A percentile compares a stretch with the other conserved stretches of the same genome.
Conservation (phyloP, 441 rosid species). For the Capsella rubella region DNA sequence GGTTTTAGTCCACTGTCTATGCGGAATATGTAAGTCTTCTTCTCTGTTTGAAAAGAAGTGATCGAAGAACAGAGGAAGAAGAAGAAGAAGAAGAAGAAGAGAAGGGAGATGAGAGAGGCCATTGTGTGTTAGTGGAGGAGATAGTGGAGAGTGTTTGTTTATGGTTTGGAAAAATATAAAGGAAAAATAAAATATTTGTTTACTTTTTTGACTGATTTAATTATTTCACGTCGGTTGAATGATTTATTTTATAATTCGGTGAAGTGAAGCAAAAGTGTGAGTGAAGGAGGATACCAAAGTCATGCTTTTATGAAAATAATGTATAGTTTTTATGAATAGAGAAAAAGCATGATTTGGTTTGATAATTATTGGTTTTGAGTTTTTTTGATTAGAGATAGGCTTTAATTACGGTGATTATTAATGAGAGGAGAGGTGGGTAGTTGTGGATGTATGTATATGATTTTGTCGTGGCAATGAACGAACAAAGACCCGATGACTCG, state of each 20-base stretch:
- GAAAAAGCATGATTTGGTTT: neutral
- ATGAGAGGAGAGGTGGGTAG: neutral
- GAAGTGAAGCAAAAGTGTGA: conserved; percentile 25
- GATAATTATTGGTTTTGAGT: neutral
- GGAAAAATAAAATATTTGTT: neutral
- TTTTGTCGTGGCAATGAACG: conserved; percentile 23
- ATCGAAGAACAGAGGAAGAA: conserved; percentile 10
- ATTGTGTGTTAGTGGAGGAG: conserved; percentile 42
- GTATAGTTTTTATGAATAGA: no score
- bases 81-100: conserved; percentile 22
- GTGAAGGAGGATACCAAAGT: neutral
- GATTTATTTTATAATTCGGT: neutral
- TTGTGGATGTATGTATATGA: neutral
- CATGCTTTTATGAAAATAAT: conserved; percentile 1
- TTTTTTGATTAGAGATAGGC: neutral
- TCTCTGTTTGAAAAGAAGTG: conserved; percentile 15
- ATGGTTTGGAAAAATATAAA: conserved; percentile 23
- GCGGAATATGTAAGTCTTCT: conserved; percentile 70
- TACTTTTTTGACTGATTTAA: neutral
- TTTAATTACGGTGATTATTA: conserved; percentile 23
- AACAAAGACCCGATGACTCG: conserved; percentile 10
- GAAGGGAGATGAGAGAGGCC: conserved; percentile 37
- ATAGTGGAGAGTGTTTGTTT: conserved; percentile 46
- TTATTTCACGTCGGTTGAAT: conserved; percentile 8
- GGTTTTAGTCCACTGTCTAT: conserved; percentile 52